Evolutionary conservation across 1,139 yeast species (phyloP).

Genomic region (Candida labiduridarum): DNA sequence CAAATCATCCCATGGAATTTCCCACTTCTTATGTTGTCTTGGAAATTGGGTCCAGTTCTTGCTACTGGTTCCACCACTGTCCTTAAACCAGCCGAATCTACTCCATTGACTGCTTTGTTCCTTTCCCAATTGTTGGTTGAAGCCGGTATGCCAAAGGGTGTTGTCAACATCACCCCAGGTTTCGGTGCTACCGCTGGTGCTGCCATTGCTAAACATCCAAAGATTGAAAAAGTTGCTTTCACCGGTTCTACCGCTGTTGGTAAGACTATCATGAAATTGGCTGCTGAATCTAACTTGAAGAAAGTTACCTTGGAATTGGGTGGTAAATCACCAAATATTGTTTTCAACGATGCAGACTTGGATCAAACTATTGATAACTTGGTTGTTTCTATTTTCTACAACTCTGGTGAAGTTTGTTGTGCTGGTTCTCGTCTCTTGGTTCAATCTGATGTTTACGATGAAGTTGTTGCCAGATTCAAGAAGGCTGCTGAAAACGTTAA

Average conservation of each 20-base stretch:
- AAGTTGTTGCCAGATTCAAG: slow-evolving; percentile 61
- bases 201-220: slow-evolving; percentile 68
- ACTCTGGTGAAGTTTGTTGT: slow-evolving; percentile 88
- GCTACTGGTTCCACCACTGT: slow-evolving; percentile 83
- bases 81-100: slow-evolving; percentile 79
- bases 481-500: slow-evolving; percentile 56
- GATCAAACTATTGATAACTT: slow-evolving; percentile 60
- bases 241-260: slow-evolving; percentile 88
- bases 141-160: slow-evolving; percentile 83
- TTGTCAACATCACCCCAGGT: slow-evolving; percentile 73
- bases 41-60: slow-evolving; percentile 86
- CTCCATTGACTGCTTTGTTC: slow-evolving; percentile 77
- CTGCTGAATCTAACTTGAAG: slow-evolving; percentile 69
- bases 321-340: slow-evolving; percentile 83
- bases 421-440: slow-evolving; percentile 84
- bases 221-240: slow-evolving; percentile 77
- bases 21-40: slow-evolving; percentile 80
- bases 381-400: slow-evolving; percentile 63
- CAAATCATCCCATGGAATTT: slow-evolving; percentile 88
- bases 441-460: slow-evolving; percentile 75
- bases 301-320: slow-evolving; percentile 85
- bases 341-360: slow-evolving; percentile 73
- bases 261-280: slow-evolving; percentile 70
- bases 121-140: slow-evolving; percentile 61
- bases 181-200: slow-evolving; percentile 79